Conservation (phyloP, 768 basidiomycete species). For the Mycena haematopus region DNA sequence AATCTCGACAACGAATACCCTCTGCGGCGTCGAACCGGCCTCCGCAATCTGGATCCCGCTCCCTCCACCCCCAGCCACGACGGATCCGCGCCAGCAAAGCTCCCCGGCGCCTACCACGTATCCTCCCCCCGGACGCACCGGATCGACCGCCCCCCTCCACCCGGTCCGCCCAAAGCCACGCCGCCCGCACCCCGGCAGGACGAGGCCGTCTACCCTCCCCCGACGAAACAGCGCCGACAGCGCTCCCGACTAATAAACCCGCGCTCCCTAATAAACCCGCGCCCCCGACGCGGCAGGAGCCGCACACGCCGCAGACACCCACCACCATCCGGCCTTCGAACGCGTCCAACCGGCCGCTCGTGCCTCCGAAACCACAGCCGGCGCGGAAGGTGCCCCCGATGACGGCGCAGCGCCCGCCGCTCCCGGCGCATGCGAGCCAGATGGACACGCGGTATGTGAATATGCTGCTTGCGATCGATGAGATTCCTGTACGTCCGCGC, state of each 20-base stretch:
- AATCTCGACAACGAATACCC: neutral
- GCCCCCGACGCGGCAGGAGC: neutral
- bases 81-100: too few relatives aligned
- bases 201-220: too few relatives aligned
- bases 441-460: conserved; percentile 59
- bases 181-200: too few relatives aligned
- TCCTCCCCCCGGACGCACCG: too few relatives aligned
- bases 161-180: too few relatives aligned
- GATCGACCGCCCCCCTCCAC: too few relatives aligned
- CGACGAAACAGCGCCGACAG: neutral
- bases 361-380: neutral
- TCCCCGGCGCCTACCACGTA: too few relatives aligned
- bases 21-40: neutral
- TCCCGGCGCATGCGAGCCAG: conserved; percentile 32
- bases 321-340: conserved; percentile 6
- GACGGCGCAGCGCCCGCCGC: too few relatives aligned
- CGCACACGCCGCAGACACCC: neutral
- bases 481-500: conserved; percentile 45
- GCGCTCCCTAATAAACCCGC: neutral
- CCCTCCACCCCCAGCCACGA: too few relatives aligned
- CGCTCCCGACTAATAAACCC: too few relatives aligned
- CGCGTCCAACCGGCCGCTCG: conserved; percentile 1
- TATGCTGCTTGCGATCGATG: conserved; percentile 69
- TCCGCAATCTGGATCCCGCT: neutral
- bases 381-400: neutral